Evolutionary conservation across 2,329 filamentous ascomycete genomes (phyloP).

Genomic region (Pezicula neosporulosa): DNA sequence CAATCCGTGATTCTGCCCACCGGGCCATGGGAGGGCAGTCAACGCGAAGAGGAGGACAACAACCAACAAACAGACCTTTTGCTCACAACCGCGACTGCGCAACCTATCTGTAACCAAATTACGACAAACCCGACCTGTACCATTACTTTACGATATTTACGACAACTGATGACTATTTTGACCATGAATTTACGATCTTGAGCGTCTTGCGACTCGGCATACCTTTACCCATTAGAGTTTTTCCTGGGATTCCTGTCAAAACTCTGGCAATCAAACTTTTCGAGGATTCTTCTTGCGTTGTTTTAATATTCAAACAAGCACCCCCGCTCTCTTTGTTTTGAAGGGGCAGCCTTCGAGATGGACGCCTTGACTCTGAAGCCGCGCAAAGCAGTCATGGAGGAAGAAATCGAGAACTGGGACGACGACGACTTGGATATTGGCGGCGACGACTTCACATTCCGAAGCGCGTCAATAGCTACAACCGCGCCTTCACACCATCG

Average conservation of each 20-base stretch:
- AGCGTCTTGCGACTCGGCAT: slow-evolving; percentile 16
- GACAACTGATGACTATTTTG: slow-evolving; percentile 2
- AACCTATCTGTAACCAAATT: slow-evolving; percentile 1
- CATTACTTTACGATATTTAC: slow-evolving; percentile 8
- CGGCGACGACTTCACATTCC: slow-evolving; percentile 60
- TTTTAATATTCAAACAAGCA: not conserved
- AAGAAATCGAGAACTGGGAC: slow-evolving; percentile 73
- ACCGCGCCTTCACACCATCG: slow-evolving; percentile 52
- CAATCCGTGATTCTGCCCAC: too few species aligned
- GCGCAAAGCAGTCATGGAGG: slow-evolving; percentile 41
- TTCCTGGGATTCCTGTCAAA: slow-evolving; percentile 2
- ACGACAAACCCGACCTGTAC: not conserved
- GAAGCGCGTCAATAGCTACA: slow-evolving; percentile 40
- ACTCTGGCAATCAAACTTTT: not conserved
- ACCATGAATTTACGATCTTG: slow-evolving; percentile 23
- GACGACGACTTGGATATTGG: slow-evolving; percentile 73
- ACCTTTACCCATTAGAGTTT: slow-evolving; percentile 10
- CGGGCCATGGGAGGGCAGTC: too few species aligned
- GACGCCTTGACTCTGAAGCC: slow-evolving; percentile 27
- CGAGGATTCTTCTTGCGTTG: not conserved
- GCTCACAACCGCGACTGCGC: too few species aligned
- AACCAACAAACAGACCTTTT: too few species aligned
- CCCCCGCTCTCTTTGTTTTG: not conserved
- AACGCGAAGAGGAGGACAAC: too few species aligned
- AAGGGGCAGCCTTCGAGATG: slow-evolving; percentile 13